Evolutionary conservation across 495 filamentous ascomycete species (phyloP).

Genomic region (Schizothecium vesticola): DNA sequence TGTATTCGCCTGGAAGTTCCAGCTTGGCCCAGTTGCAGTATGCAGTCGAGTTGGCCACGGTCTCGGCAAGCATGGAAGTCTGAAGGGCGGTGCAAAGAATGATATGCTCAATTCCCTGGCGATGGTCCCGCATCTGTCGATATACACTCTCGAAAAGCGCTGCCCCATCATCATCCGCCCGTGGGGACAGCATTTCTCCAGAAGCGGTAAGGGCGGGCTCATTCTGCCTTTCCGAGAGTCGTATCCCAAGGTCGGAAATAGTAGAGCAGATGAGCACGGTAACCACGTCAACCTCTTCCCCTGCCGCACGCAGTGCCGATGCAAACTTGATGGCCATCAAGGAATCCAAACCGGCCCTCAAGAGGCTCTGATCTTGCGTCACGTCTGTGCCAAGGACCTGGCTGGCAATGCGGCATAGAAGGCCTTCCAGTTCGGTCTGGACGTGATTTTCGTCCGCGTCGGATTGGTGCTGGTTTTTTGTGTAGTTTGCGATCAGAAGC

Average conservation of each 20-base stretch:
- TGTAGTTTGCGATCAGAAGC: slow-evolving; percentile 53
- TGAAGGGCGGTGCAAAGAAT: slow-evolving; percentile 65
- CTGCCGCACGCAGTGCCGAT: slow-evolving; percentile 49
- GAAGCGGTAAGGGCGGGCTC: neutral
- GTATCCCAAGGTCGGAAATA: slow-evolving; percentile 11
- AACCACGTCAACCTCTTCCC: slow-evolving; percentile 46
- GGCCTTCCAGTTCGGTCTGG: slow-evolving; percentile 30
- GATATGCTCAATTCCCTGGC: slow-evolving; percentile 44
- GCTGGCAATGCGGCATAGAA: slow-evolving; percentile 43
- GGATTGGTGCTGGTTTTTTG: slow-evolving; percentile 4
- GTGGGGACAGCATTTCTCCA: neutral
- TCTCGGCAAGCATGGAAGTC: slow-evolving; percentile 71
- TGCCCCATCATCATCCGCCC: neutral
- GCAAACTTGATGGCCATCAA: slow-evolving; percentile 63
- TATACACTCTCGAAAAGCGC: neutral
- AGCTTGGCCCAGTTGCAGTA: slow-evolving; percentile 76
- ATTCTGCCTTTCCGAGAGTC: neutral
- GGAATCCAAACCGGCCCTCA: slow-evolving; percentile 63
- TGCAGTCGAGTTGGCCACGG: slow-evolving; percentile 43
- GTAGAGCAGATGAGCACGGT: slow-evolving; percentile 54
- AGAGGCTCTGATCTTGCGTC: slow-evolving; percentile 39
- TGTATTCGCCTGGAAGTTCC: slow-evolving; percentile 34
- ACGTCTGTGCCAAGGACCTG: slow-evolving; percentile 42
- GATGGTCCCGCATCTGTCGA: slow-evolving; percentile 6
- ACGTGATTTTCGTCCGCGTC: slow-evolving; percentile 21